phyloP scores from a whole-genome alignment of 2,329 filamentous ascomycete genomes.

The Dactylellina cionopaga region DNA sequence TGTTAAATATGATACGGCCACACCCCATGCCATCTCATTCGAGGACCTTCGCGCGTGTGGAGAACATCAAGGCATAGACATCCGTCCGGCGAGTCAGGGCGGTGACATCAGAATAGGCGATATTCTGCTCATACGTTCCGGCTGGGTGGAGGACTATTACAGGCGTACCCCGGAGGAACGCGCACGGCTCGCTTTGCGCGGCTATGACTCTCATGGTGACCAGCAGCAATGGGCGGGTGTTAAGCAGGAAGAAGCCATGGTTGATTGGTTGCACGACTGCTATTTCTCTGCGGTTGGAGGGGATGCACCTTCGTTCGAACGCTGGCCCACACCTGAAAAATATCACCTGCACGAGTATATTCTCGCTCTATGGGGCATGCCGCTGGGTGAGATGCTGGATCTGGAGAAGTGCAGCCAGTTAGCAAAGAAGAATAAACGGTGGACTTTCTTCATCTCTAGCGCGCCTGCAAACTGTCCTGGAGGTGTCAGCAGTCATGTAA shows the following conservation, averaged over 20 bases:
- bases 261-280: constrained; percentile 75
- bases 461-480: constrained; percentile 65
- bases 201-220: constrained; percentile 58
- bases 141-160: constrained; percentile 70
- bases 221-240: constrained; percentile 65
- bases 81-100: constrained; percentile 64
- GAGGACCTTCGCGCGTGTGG: constrained; percentile 70
- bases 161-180: constrained; percentile 60
- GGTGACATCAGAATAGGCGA: constrained; percentile 64
- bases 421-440: constrained; percentile 67
- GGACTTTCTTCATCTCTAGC: constrained; percentile 72
- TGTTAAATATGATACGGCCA: constrained; percentile 66
- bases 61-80: constrained; percentile 70
- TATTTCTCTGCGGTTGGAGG: constrained; percentile 74
- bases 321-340: constrained; percentile 63
- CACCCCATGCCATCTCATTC: constrained; percentile 67
- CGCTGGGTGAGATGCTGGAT: constrained; percentile 69
- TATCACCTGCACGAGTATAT: constrained; percentile 64
- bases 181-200: neutral
- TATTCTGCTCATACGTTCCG: constrained; percentile 73
- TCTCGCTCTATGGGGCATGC: constrained; percentile 66
- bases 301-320: constrained; percentile 73
- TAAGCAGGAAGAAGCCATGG: constrained; percentile 67
- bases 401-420: constrained; percentile 67
- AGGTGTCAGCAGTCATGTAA: constrained; percentile 10